Evolutionary conservation across 768 basidiomycete species (phyloP), one percentile per base, ranked within the genome.

Genomic region (Lepiota brunneoincarnata): DNA sequence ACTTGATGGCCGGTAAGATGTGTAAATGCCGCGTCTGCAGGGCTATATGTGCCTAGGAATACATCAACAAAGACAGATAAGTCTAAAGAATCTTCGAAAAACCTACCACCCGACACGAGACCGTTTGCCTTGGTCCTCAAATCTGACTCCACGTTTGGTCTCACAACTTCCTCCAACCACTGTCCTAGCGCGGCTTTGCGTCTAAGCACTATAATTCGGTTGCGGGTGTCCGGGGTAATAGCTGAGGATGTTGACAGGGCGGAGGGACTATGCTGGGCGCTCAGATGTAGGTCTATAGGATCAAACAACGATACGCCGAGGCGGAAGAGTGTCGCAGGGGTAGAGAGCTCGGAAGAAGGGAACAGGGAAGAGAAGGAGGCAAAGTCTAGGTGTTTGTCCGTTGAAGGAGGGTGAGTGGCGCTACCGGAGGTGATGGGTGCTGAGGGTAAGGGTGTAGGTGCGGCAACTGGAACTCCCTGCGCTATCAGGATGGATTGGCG

Each of bases 261-360:
- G 17, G 48, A 49, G 10, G 48, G 12, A 21, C 47, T 58, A 42
- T 37, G 60, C 58, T 53, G 63, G 55, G 70, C 71, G 18, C 70
- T 77, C 0, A 95, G 72, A 14, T 74, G 74, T 26, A 91, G 79
- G 58, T 89, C 80, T 44, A 96, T 79, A 17, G 81, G 79, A 69
- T 98, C 97, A 64, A 98, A 99, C 0, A 99, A 75, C 1, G 91
- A 91, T 17, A 80, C 80, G 2, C 91, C 94, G 1, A 98, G 83
- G n/a, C 89, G 86, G 75, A 94, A 98, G 35, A 98, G 68, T 6
- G 78, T 78, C 0, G 93, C 89, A 61, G 93, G 88, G 58, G 81
- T 81, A 0, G 88, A 82, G 6, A 75, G 74, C 60, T 96, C 90
- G 20, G 83, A 82, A 4, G 82, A 69, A 5, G 86, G 78, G 67